Percentiles rank a stretch among this genome's conserved stretches.
Evolutionary conservation across 208 protist genomes (phyloP).

Genomic region (Endotrypanum monterogeii): DNA sequence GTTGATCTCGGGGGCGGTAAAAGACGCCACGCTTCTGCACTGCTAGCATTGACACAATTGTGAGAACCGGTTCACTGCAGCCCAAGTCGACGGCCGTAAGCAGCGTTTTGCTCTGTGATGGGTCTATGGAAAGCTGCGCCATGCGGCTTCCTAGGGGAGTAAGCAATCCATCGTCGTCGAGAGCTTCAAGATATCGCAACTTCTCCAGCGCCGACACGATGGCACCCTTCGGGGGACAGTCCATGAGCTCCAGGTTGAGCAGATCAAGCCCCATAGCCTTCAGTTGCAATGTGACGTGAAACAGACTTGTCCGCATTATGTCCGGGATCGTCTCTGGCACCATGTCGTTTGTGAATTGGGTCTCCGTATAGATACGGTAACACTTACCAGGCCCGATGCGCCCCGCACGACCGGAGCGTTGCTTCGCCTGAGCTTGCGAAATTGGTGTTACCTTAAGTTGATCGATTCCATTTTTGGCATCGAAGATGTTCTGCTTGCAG

Average conservation of each 20-base stretch:
- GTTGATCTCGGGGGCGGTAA: constrained; percentile 90
- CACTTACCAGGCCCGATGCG: constrained; percentile 97
- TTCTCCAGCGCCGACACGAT: constrained; percentile 97
- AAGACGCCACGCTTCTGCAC: constrained; percentile 93
- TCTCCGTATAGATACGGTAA: constrained; percentile 97
- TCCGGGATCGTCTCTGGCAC: constrained; percentile 95
- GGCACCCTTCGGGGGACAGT: constrained; percentile 94
- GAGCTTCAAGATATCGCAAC: constrained; percentile 96
- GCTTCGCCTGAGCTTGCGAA: constrained; percentile 97
- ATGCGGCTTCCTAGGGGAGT: constrained; percentile 98
- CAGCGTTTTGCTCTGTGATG: constrained; percentile 97
- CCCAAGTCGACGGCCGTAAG: constrained; percentile 96
- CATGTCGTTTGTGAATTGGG: constrained; percentile 96
- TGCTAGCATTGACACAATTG: constrained; percentile 98
- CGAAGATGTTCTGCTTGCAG: constrained; percentile 98
- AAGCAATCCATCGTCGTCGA: constrained; percentile 98
- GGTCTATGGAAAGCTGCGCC: constrained; percentile 99
- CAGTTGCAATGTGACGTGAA: constrained; percentile 96
- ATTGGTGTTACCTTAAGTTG: constrained; percentile 97
- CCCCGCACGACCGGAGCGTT: constrained; percentile 96
- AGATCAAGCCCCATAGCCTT: constrained; percentile 99
- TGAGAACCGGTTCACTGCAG: constrained; percentile 97
- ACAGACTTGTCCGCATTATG: constrained; percentile 98
- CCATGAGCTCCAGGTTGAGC: constrained; percentile 97
- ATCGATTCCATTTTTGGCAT: constrained; percentile 97